Evolutionary conservation across 768 basidiomycete genomes (phyloP), one percentile per base, ranked within the genome.

Genomic region (Psilocybe subaeruginosa): DNA sequence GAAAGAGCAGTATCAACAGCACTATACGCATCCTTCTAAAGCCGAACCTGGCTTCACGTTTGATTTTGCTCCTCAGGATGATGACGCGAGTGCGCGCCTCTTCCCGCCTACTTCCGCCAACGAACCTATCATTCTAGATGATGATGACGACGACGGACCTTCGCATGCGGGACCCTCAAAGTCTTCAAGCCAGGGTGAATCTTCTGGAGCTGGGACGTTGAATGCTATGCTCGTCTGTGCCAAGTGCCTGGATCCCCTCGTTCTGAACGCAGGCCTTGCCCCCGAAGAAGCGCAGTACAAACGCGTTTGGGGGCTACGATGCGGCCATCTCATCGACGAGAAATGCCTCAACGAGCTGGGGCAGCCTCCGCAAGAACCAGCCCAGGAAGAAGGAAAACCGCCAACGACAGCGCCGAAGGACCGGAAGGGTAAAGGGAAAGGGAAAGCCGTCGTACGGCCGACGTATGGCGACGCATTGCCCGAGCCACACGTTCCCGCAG

Each of bases 301-400:
- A 56, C 80, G 83, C 46, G 74, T 93, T 7, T 93, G 90, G 91
- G 85, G 82, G 1, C 73, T 93, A 61, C 78, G 89, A 43, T 93
- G 91, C 55, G 91, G 91, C 0, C 92, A 93, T 69, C 72, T 93
- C 66, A 79, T 93, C 0, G 91, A 93, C 64, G 92, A 90, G 52
- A 90, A 88, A 70, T 93, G 91, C 65, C 73, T 89, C 1, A 80
- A 81, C 61, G 77, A 81, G 64, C 65, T 93, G 52, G 85, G 87
- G 69, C 72, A 76, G 37, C 89, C 85, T 2, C 52, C 41, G 33
- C 55, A 69, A 55, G 31, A 59, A 1, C 55, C 23, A 23, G 23
- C 23, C 23, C 23, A 23, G 23, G 23, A 46, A 11, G 65, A 67
- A 12, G 58, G 53, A 47, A 62, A 64, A 27, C 58, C 59, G 14